Evolutionary conservation across 768 basidiomycete genomes (phyloP), one percentile per base, ranked within the genome.

Genomic region (Pleurotus eryngii): DNA sequence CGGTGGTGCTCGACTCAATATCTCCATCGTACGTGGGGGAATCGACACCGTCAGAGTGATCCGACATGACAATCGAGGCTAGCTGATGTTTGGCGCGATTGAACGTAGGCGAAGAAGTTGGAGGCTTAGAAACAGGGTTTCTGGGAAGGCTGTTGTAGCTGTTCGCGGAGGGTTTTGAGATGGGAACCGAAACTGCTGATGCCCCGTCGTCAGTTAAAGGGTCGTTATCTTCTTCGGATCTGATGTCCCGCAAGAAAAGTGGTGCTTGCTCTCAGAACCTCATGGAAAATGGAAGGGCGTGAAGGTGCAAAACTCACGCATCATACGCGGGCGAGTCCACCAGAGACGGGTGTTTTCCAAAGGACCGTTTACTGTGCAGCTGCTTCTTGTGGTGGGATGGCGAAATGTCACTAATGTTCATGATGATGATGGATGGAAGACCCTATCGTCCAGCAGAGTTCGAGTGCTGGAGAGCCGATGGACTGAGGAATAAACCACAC

Each of bases 21-120:
- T 95, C 92, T 56, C 92, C 92, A 65, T 95, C 92, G 70, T 95
- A 93, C 0, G 91, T 93, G 6, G 91, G 92, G 0, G 89, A 91
- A 67, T 93, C 92, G 7, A 88, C 80, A 55, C 90, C 84, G 67
- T 84, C 86, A 42, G 85, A 86, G 55, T 27, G 26, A 62, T 90
- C 88, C 17, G 83, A 85, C 57, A 87, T 69, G 59, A 85, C 59
- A 65, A 75, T 76, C 50, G 76, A 72, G 3, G 82, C 82, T 11
- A 86, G 76, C 50, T 85, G 85, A 65, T 83, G 83, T 60, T 76
- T 77, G 58, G 65, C 64, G 55, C 66, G 67, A 22, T 42, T 39
- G 51, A 42, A 42, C 6, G 51, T 12, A 17, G 51, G 42, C 63
- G 63, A 65, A 30, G 59, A 61, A 14, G 61, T 61, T 24, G 60